Base-by-base conservation (phyloP, 2,329 filamentous ascomycete species). In the Paraconiothyrium sp. region DNA sequence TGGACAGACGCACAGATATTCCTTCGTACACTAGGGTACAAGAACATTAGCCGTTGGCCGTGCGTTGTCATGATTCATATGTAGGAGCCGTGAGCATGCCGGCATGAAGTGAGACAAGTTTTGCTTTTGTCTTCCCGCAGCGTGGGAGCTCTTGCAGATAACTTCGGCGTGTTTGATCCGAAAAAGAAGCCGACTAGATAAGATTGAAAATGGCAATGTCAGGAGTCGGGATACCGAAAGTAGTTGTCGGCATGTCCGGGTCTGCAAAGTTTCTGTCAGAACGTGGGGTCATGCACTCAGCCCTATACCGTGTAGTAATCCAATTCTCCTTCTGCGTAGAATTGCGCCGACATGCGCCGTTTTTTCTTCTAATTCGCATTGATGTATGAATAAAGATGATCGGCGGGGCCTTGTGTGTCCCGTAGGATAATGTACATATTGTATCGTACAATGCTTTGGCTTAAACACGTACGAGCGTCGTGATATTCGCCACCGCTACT, bases 401-500 rank as follows among this genome's bases (percentile, higher is more conserved):
- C 27, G 27, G 27, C 27, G 6, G 27, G 27, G 27, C 27, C 24
- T 10, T 30, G 10, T n/a, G 16, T 7, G 39, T 44, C 24, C 37
- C 24, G 7, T 14, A 24, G 51, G 51, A 4, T 54, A 44, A 54
- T 32, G 27, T 46, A 54, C 27, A 10, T 46, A 54, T 20, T 4
- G 1, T 44, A 44, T 39, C 32, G 27, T 30, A 30, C 27, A 22
- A 32, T 3, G 41, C 37, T 3, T 6, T 2, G 20, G 16, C 41
- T 22, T 16, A 44, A 20, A 44, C 16, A n/a, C 41, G 20, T 20
- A 11, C 22, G 2, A 34, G 51, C 14, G 20, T 47, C n/a, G 54
- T 56, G 54, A 56, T 56, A 47, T 37, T 56, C 54, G 54, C 54
- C 54, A 56, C 54, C 54, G 54, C 54, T 41, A 35, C 47, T 56